A percentile compares a stretch with the other conserved stretches of the same genome.
Conservation (phyloP, 257 asterid genomes). For the Striga asiatica region DNA sequence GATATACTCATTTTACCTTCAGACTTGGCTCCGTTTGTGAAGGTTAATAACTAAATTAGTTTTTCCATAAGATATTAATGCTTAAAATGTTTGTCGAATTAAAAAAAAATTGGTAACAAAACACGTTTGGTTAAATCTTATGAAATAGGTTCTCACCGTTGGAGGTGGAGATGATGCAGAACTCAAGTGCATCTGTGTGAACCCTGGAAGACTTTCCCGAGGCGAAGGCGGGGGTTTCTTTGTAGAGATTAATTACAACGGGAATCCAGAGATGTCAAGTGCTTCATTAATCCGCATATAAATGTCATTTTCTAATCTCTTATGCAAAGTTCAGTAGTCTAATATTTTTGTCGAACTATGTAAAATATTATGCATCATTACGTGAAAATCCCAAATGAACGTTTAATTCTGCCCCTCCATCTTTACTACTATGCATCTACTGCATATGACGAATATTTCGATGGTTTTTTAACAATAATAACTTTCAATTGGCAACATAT, state of each 20-base stretch:
- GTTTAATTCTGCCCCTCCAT: too few species aligned
- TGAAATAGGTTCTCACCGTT: slow-evolving; percentile 45
- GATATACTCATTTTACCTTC: slow-evolving; percentile 85
- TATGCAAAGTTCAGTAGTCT: too few species aligned
- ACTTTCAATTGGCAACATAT: too few species aligned
- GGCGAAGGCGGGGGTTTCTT: slow-evolving; percentile 99
- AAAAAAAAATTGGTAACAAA: neutral
- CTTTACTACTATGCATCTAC: too few species aligned
- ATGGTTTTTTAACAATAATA: too few species aligned
- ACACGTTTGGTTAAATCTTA: neutral
- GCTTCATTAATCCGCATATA: slow-evolving; percentile 70
- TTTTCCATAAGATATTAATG: neutral
- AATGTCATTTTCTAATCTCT: too few species aligned
- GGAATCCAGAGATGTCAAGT: slow-evolving; percentile 43
- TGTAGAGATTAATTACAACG: slow-evolving; percentile 64
- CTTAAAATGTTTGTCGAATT: neutral
- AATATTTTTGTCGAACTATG: too few species aligned
- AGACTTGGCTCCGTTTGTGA: slow-evolving; percentile 76
- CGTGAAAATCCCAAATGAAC: too few species aligned
- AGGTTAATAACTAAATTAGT: slow-evolving; percentile 36
- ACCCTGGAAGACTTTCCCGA: slow-evolving; percentile 90
- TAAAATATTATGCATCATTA: too few species aligned
- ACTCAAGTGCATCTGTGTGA: slow-evolving; percentile 64
- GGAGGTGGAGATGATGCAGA: slow-evolving; percentile 47
- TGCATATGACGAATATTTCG: too few species aligned